Conservation (phyloP, 2,329 filamentous ascomycete genomes). For the Clonostachys sp. region DNA sequence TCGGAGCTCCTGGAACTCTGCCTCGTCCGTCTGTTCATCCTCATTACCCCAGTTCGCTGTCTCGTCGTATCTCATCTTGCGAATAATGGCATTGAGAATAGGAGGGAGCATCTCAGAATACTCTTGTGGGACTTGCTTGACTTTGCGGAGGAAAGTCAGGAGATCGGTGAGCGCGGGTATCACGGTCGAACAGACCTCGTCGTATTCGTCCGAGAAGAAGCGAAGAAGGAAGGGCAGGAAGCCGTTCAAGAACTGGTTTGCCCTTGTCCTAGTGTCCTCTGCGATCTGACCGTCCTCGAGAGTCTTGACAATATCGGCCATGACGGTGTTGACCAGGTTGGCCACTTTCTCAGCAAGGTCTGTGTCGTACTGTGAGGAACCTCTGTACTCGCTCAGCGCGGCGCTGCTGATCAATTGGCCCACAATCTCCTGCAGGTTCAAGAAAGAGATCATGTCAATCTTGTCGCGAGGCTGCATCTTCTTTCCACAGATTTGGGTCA, state of each 20-base stretch:
- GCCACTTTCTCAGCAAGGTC: conserved; percentile 93
- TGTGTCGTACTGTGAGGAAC: conserved; percentile 85
- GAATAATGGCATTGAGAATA: conserved; percentile 85
- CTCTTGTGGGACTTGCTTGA: conserved; percentile 65
- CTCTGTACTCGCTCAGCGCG: conserved; percentile 71
- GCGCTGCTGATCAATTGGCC: conserved; percentile 81
- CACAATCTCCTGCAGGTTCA: conserved; percentile 83
- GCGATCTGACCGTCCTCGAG: conserved; percentile 64
- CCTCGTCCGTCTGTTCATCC: conserved; percentile 92
- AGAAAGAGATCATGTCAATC: conserved; percentile 85
- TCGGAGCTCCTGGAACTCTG: conserved; percentile 91
- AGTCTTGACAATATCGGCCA: conserved; percentile 82
- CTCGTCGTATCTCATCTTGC: conserved; percentile 97
- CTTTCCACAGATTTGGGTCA: conserved; percentile 94
- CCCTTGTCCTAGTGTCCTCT: conserved; percentile 63
- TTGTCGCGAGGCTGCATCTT: conserved; percentile 96
- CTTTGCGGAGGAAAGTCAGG: conserved; percentile 82
- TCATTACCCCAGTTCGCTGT: conserved; percentile 91
- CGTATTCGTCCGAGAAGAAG: conserved; percentile 97
- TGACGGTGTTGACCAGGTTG: conserved; percentile 87
- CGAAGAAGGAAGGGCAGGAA: conserved; percentile 86
- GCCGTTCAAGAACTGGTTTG: conserved; percentile 74
- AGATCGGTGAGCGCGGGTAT: conserved; percentile 92
- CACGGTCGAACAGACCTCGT: conserved; percentile 94
- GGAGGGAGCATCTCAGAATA: conserved; percentile 82